Percentiles rank a stretch among this genome's conserved stretches.
These are phyloP conservation scores for Ajuga chamaepitys DNA, from an alignment of 257 asterid genomes.

Conservation along the genomic window DNA sequence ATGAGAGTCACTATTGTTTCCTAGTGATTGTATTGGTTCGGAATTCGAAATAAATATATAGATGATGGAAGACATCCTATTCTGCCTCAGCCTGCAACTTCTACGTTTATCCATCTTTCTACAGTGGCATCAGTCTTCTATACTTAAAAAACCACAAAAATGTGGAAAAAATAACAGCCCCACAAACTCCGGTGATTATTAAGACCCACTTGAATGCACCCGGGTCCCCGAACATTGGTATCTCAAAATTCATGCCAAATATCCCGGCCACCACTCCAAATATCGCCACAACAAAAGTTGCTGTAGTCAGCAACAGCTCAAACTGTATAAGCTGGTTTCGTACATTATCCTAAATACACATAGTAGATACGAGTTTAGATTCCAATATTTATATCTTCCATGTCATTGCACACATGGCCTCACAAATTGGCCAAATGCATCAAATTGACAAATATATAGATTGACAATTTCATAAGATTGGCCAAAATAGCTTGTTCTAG, in stretches of 20 bases:
- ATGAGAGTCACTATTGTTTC: not conserved
- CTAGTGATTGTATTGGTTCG: conserved; percentile 3
- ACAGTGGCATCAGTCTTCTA: conserved; percentile 91
- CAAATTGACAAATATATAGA: no score
- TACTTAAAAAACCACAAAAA: conserved; percentile 80
- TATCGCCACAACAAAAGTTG: conserved; percentile 89
- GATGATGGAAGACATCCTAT: not conserved
- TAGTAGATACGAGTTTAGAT: not conserved
- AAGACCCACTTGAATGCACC: conserved; percentile 90
- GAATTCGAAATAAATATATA: conserved; percentile 4
- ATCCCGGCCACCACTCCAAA: conserved; percentile 96
- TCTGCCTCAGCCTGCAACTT: conserved; percentile 10
- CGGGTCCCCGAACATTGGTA: conserved; percentile 57
- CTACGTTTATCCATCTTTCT: conserved; percentile 13
- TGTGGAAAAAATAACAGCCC: conserved; percentile 50
- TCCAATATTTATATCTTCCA: no score
- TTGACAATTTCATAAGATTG: no score
- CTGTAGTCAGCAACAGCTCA: conserved; percentile 85
- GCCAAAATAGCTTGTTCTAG: no score
- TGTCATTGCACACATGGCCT: no score
- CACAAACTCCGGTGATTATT: conserved; percentile 64
- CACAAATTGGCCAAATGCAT: no score
- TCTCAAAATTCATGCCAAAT: conserved; percentile 82
- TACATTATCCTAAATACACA: conserved; percentile 76
- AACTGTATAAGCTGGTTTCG: conserved; percentile 97